phyloP scores from a whole-genome alignment of 2,329 filamentous ascomycete genomes.

The Cladophialophora immunda region DNA sequence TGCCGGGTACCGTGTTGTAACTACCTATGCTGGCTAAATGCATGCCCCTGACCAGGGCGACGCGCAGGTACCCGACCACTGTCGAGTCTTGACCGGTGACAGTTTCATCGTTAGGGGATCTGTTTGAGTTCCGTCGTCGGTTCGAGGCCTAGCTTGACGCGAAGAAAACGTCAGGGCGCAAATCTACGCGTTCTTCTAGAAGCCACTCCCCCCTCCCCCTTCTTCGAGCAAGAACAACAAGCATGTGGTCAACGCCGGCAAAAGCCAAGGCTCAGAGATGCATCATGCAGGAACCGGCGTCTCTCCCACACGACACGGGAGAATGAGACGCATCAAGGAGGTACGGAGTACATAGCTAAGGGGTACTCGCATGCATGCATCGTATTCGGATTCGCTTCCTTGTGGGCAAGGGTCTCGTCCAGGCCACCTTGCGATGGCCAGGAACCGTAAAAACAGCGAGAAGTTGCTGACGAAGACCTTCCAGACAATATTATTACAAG shows the following conservation, averaged over 20 bases:
- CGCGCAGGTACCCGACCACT: not conserved
- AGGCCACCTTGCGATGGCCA: not conserved
- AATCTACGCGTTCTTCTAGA: not conserved
- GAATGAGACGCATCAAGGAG: not conserved
- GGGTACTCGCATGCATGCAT: not conserved
- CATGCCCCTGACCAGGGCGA: constrained; percentile 15
- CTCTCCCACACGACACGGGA: not conserved
- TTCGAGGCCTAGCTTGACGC: not conserved
- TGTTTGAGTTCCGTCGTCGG: not conserved
- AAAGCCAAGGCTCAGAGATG: not conserved
- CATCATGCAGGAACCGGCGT: not conserved
- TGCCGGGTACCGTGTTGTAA: not conserved
- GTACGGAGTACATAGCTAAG: not conserved
- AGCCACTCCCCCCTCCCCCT: not conserved
- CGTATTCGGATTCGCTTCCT: not conserved
- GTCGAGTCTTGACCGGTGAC: not conserved
- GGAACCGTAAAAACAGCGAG: not conserved
- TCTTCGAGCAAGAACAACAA: not conserved
- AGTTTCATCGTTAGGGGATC: not conserved
- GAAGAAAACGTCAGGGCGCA: not conserved
- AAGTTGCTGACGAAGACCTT: not conserved
- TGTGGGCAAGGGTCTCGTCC: not conserved
- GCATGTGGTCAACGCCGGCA: not conserved
- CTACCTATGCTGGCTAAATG: not conserved
- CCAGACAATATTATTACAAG: not conserved